A percentile compares a stretch with the other conserved stretches of the same genome.
These are phyloP conservation scores for Tinospora cordifolia DNA, from an alignment of 164 flowering plant genomes.

Conservation along the genomic window DNA sequence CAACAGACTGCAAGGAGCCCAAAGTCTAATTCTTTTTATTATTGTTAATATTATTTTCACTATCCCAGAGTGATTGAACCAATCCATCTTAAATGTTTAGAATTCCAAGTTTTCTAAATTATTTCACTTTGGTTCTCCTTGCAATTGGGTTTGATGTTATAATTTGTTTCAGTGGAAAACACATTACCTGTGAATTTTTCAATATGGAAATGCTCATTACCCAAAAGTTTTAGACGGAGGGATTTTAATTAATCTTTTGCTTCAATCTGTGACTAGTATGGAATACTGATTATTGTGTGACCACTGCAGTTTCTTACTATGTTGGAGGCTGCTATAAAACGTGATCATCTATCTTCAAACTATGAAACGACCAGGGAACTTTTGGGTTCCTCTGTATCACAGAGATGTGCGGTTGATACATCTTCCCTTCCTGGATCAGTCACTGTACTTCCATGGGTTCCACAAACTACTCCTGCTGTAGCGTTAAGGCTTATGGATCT, in stretches of 20 bases:
- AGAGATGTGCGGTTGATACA: constrained; percentile 15
- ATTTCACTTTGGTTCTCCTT: too few species aligned
- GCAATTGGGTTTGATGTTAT: neutral
- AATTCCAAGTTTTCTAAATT: too few species aligned
- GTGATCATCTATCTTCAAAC: constrained; percentile 47
- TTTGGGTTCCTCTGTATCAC: constrained; percentile 24
- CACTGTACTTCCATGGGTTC: constrained; percentile 75
- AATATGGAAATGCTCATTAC: neutral
- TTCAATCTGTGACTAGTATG: neutral
- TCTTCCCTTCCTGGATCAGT: constrained; percentile 23
- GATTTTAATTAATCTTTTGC: neutral
- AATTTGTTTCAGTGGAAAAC: neutral
- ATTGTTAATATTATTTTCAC: too few species aligned
- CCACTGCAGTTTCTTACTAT: constrained; percentile 44
- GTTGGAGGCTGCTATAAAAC: constrained; percentile 51
- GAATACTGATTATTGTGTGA: neutral
- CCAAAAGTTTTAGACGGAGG: too few species aligned
- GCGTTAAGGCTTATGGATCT: constrained; percentile 74
- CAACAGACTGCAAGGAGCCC: too few species aligned
- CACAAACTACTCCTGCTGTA: constrained; percentile 76
- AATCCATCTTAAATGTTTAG: too few species aligned
- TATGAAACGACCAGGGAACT: constrained; percentile 64
- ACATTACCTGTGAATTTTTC: neutral
- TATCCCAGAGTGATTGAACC: too few species aligned
- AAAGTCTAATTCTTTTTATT: too few species aligned